Base-by-base conservation (phyloP, 1,284 basidiomycete species). In the Naganishia cerealis region DNA sequence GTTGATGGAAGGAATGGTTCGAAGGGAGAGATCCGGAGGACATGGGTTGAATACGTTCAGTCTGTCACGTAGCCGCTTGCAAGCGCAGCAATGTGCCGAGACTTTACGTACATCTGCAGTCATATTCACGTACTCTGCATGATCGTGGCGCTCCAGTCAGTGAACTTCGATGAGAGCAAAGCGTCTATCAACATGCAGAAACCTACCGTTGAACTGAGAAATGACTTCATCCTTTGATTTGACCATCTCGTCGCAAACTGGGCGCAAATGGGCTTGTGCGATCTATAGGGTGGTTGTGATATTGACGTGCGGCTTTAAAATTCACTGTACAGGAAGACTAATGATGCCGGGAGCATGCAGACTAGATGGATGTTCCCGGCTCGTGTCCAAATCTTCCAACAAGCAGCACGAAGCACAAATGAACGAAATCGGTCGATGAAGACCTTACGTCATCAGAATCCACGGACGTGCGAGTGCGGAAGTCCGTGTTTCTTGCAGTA, bases 81-180 rank as follows among this genome's bases (percentile, higher is more conserved):
- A 16, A 18, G n/a, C 10, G 21, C 13, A 16, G 38, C 7, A 3
- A 6, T 15, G 24, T 13, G 4, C n/a, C 24, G n/a, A 57, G 16
- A 52, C 29, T 15, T 43, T 42, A 57, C 71, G 52, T 39, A 75
- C 76, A 48, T 77, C 74, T 39, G 77, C 78, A 4, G 75, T 76
- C 78, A 80, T 80, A 68, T 80, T 80, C 72, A 80, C 78, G 71
- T 79, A 72, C 68, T 79, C 77, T 74, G 54, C 2, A 52, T 33
- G 39, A 29, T 8, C 2, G 18, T n/a, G 33, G 48, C 13, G 29
- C 42, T 21, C 50, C 36, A 21, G 33, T 50, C 24, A 33, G 54
- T 24, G 24, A 33, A 56, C 13, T 36, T 26, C 21, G 8, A 36
- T 18, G 65, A 24, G 33, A 15, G 39, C 29, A 26, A 15, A 5